Percentiles rank a stretch among this genome's conserved stretches.
phyloP scores from a whole-genome alignment of 129 eudicot genomes.

The Cynara cardunculus region DNA sequence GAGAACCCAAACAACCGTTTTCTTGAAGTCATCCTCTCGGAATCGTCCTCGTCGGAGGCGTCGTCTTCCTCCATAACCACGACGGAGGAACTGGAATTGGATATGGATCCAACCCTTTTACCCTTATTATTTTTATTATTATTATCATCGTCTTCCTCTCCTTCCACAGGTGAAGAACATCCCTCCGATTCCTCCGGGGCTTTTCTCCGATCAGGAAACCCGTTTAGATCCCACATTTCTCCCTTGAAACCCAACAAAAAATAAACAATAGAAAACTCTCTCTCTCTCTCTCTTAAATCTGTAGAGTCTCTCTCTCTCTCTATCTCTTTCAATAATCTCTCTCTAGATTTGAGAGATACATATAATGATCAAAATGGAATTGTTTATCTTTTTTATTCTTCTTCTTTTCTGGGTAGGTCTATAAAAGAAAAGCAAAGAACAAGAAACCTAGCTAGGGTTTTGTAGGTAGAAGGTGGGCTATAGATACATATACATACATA shows the following conservation, averaged over 20 bases:
- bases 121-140: conserved; percentile 32
- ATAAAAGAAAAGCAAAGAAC: conserved; percentile 28
- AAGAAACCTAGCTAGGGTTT: conserved; percentile 51
- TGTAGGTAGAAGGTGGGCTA: conserved; percentile 22
- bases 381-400: conserved; percentile 11
- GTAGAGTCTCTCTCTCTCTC: background rate
- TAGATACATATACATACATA: conserved; percentile 9
- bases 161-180: conserved; percentile 31
- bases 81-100: conserved; percentile 69
- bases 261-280: background rate
- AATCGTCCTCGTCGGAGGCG: conserved; percentile 43
- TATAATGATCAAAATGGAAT: conserved; percentile 20
- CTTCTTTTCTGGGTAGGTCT: conserved; percentile 29
- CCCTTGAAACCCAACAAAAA: conserved; percentile 9
- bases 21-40: conserved; percentile 12
- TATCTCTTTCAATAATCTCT: no score
- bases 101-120: conserved; percentile 58
- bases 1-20: conserved; percentile 52
- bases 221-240: conserved; percentile 95
- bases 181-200: background rate
- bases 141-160: conserved; percentile 1
- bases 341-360: conserved; percentile 1
- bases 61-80: conserved; percentile 62
- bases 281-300: conserved; percentile 11
- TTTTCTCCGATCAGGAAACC: conserved; percentile 48